Evolutionary conservation across 768 basidiomycete species (phyloP), one percentile per base, ranked within the genome.

Genomic region (Chalciporus sphaerocephalus): DNA sequence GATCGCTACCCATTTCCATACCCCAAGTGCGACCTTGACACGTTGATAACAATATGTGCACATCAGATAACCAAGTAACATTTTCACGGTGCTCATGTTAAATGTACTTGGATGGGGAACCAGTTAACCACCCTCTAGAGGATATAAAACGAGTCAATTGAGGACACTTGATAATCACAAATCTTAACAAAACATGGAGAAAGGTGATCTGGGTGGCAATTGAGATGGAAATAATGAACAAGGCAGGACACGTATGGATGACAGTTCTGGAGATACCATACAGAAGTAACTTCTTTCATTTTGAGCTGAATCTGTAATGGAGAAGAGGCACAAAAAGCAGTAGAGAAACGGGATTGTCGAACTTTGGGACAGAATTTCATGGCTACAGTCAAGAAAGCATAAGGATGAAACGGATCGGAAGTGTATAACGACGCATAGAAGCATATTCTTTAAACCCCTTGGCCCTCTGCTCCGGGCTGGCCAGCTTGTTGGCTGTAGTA

Each of bases 401-500:
- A 62, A 51, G 44, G 52, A 54, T 51, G 59, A 45, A 28, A 49
- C 46, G 55, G 46, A 51, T 48, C 44, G 27, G 48, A 47, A 55
- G 48, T 60, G 56, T 55, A 51, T 57, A 51, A 58, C 37, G 50
- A 55, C 54, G 57, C 54, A 62, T 51, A 47, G 50, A 40, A 52
- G 45, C 51, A 50, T 50, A 39, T 44, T 51, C 43, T 51, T 59
- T 56, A 65, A 53, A 61, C 66, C 40, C 66, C 66, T 47, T 68
- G 66, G 56, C 85, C 85, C 46, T 74, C 74, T 45, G 73, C 66
- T 53, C 77, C 73, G 44, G 81, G 83, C 61, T 83, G 83, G 36
- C 65, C 69, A 47, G 77, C 74, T 67, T 86, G 85, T 66, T 90
- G 89, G 41, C 80, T 79, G 56, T 92, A 92, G 60, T 92, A 92